Conservation (phyloP, 2,329 filamentous ascomycete genomes). For the Aspergillus pseudoviridinutans region DNA sequence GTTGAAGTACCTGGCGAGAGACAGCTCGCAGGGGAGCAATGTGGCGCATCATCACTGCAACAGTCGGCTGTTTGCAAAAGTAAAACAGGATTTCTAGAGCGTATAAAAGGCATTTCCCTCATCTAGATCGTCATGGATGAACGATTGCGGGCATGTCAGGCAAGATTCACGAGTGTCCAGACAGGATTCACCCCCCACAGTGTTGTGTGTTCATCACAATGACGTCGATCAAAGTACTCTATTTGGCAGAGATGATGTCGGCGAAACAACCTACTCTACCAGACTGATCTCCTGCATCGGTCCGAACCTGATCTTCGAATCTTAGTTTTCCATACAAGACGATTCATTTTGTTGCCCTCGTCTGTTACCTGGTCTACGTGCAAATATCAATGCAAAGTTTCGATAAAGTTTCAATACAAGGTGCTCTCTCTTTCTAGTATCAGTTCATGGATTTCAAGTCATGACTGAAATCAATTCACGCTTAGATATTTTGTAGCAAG, state of each 20-base stretch:
- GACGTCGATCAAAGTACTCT: constrained; percentile 2
- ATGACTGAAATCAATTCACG: background rate
- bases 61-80: background rate
- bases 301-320: no score
- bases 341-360: no score
- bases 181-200: background rate
- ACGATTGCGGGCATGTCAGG: background rate
- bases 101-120: background rate
- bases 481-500: background rate
- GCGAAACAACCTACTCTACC: background rate
- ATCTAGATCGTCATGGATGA: background rate
- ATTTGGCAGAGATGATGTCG: background rate
- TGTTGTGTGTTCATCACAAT: constrained; percentile 8
- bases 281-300: no score
- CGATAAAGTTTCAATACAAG: no score
- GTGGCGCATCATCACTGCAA: background rate
- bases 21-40: background rate
- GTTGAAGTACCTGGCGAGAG: background rate
- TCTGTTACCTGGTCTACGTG: no score
- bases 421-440: no score
- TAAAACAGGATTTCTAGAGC: background rate
- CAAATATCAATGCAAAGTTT: no score
- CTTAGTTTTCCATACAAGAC: no score
- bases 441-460: background rate
- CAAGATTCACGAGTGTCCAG: no score